phyloP scores from a whole-genome alignment of 495 filamentous ascomycete genomes.

The Penicillium chermesinum region DNA sequence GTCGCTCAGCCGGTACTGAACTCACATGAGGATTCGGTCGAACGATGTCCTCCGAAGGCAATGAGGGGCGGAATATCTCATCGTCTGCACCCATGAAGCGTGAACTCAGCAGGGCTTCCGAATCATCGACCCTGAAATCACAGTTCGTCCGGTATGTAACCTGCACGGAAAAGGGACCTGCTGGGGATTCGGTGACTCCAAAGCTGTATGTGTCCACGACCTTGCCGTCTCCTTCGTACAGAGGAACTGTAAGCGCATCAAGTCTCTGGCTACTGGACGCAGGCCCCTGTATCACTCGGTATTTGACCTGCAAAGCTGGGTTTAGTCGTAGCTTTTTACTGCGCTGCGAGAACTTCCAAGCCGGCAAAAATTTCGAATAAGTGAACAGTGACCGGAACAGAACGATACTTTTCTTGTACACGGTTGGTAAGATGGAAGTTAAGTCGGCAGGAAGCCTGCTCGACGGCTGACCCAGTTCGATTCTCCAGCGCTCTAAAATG shows the following conservation, averaged over 20 bases:
- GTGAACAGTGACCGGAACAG: slow-evolving; percentile 91
- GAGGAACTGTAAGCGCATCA: slow-evolving; percentile 66
- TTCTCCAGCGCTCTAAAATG: slow-evolving; percentile 82
- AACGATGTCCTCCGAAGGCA: slow-evolving; percentile 41
- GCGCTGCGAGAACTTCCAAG: slow-evolving; percentile 78
- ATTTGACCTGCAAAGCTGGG: slow-evolving; percentile 65
- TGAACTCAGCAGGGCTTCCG: slow-evolving; percentile 87
- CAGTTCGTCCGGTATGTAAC: slow-evolving; percentile 82
- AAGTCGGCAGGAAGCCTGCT: slow-evolving; percentile 55
- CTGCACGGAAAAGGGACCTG: slow-evolving; percentile 73
- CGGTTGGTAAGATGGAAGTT: slow-evolving; percentile 67
- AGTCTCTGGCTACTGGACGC: slow-evolving; percentile 32
- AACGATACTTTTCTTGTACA: slow-evolving; percentile 94
- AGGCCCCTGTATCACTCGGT: slow-evolving; percentile 65
- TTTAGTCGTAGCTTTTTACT: slow-evolving; percentile 60
- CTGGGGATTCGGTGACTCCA: slow-evolving; percentile 75
- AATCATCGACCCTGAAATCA: slow-evolving; percentile 86
- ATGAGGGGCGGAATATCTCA: slow-evolving; percentile 73
- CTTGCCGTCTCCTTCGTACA: slow-evolving; percentile 61
- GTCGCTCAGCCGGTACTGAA: slow-evolving; percentile 59
- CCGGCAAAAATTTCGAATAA: slow-evolving; percentile 74
- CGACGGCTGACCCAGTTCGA: slow-evolving; percentile 66
- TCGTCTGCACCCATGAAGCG: slow-evolving; percentile 92
- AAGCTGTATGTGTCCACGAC: slow-evolving; percentile 74
- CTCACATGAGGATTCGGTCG: slow-evolving; percentile 54